A percentile compares a stretch with the other conserved stretches of the same genome.
These are phyloP conservation scores for Phytopythium montanum DNA, from an alignment of 352 stramenopile genomes.

Conservation along the genomic window DNA sequence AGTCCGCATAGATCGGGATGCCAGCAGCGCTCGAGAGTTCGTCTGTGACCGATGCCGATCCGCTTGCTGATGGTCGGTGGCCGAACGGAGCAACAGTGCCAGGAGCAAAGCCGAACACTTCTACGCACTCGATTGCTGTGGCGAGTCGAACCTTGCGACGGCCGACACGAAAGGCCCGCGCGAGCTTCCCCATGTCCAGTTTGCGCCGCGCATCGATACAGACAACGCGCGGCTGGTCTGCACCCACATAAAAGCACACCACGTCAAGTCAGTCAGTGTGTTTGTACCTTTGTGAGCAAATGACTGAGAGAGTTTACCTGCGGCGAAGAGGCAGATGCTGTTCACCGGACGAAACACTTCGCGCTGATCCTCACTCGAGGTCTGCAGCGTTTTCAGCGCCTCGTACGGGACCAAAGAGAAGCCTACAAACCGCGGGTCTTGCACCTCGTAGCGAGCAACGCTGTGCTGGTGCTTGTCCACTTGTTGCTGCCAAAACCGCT, in stretches of 20 bases:
- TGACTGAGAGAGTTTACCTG: conserved; percentile 20
- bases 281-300: neutral
- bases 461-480: neutral
- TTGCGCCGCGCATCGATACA: conserved; percentile 51
- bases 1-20: conserved; percentile 40
- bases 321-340: conserved; percentile 68
- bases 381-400: conserved; percentile 7
- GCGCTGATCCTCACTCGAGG: neutral
- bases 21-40: neutral
- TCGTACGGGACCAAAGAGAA: conserved; percentile 25
- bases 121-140: conserved; percentile 44
- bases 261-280: neutral
- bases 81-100: conserved; percentile 65
- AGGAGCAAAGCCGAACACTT: conserved; percentile 54
- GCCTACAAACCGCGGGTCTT: conserved; percentile 1
- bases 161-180: conserved; percentile 38
- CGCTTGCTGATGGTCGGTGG: conserved; percentile 15
- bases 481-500: conserved; percentile 21
- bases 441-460: neutral
- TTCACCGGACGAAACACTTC: conserved; percentile 34
- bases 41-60: neutral
- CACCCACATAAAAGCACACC: neutral
- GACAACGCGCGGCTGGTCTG: conserved; percentile 43
- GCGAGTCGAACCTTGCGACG: conserved; percentile 65
- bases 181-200: conserved; percentile 47